Conservation (phyloP, 1,284 basidiomycete species). For the Rhodofomes roseus region DNA sequence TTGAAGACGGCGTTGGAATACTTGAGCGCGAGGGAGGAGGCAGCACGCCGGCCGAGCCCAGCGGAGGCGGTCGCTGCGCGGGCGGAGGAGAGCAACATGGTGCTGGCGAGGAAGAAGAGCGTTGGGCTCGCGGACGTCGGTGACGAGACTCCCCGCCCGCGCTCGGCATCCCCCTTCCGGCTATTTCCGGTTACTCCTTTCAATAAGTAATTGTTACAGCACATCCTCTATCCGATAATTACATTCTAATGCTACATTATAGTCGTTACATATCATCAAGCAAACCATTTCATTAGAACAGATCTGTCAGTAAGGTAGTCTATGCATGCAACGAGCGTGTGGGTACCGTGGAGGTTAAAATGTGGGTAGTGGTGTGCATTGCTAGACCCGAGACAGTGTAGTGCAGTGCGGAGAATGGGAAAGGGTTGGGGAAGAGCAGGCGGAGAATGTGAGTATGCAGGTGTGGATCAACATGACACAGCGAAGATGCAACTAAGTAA, state of each 20-base stretch:
- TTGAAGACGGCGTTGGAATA: conserved; percentile 95
- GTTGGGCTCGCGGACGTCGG: conserved; percentile 1
- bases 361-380: neutral
- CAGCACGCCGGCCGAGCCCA: conserved; percentile 60
- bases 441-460: neutral
- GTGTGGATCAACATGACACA: neutral
- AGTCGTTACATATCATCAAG: neutral
- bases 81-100: conserved; percentile 41
- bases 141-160: neutral
- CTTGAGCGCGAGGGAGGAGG: conserved; percentile 77
- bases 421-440: neutral
- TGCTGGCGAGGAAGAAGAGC: conserved; percentile 11
- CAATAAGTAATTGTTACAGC: neutral
- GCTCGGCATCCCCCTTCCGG: neutral
- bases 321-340: conserved; percentile 3
- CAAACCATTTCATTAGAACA: conserved; percentile 3
- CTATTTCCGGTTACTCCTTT: neutral
- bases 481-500: neutral
- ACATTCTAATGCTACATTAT: neutral
- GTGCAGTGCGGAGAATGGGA: neutral
- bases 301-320: neutral
- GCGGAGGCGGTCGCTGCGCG: conserved; percentile 40
- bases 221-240: neutral
- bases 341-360: neutral
- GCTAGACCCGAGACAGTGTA: neutral